phyloP scores from a whole-genome alignment of 106 monocot species.

The Allium sativum region DNA sequence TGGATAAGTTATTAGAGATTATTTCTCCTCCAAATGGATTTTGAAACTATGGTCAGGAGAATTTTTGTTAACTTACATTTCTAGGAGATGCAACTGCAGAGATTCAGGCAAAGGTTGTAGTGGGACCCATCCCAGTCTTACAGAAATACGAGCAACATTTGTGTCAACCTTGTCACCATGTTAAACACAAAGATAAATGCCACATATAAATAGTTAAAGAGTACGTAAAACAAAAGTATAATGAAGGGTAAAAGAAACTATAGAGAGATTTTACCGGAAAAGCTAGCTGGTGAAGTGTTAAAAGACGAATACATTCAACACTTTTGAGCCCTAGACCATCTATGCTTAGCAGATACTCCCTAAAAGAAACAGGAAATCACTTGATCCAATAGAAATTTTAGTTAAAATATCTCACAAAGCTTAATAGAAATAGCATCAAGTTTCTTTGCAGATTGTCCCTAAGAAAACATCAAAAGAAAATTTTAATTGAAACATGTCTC shows the following conservation, averaged over 20 bases:
- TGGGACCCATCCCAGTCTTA: conserved; percentile 98
- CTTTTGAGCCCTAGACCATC: conserved; percentile 89
- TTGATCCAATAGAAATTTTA: neutral
- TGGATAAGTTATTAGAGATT: neutral
- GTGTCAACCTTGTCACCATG: conserved; percentile 64
- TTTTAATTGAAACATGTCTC: too few relatives aligned
- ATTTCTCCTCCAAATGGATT: neutral
- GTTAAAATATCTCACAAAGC: neutral
- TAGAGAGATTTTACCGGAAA: conserved; percentile 54
- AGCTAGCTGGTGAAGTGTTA: conserved; percentile 90
- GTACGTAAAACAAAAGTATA: neutral
- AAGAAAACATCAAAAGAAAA: neutral
- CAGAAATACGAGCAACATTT: conserved; percentile 93
- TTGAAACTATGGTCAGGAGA: neutral
- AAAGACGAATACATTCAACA: conserved; percentile 92
- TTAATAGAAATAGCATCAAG: too few relatives aligned
- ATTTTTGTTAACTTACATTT: conserved; percentile 31
- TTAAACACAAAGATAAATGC: too few relatives aligned
- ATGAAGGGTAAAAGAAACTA: neutral
- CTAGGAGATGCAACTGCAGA: conserved; percentile 88
- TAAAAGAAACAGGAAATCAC: conserved; percentile 17
- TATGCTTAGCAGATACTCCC: conserved; percentile 89
- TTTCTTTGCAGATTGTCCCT: too few relatives aligned
- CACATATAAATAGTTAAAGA: too few relatives aligned
- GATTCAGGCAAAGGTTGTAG: conserved; percentile 96